These are phyloP conservation scores for Diplosphaera chodatii DNA, from an alignment of 139 green algal genomes.

Conservation along the genomic window DNA sequence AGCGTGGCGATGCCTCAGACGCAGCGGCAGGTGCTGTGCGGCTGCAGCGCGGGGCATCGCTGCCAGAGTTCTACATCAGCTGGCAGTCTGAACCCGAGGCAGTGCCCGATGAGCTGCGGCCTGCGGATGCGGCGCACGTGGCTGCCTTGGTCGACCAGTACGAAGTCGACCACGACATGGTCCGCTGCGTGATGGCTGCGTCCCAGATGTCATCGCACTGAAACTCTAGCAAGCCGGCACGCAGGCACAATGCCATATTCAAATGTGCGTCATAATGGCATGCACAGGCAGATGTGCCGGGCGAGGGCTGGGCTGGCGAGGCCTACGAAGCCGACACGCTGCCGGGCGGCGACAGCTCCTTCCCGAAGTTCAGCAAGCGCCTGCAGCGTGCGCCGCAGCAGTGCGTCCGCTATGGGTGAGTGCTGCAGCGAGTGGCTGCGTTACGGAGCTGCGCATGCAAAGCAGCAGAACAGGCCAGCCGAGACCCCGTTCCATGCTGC, in stretches of 20 bases:
- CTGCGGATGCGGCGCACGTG: slow-evolving; percentile 6
- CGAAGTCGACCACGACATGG: background rate
- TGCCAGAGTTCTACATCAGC: slow-evolving; percentile 55
- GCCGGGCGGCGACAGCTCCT: slow-evolving; percentile 24
- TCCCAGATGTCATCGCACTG: too few species aligned
- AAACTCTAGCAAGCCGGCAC: too few species aligned
- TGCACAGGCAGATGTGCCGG: background rate
- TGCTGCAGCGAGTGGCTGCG: too few species aligned
- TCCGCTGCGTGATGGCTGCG: too few species aligned
- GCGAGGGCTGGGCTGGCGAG: slow-evolving; percentile 48
- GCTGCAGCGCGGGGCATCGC: background rate
- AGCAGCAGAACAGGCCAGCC: too few species aligned
- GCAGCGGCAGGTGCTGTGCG: slow-evolving; percentile 5
- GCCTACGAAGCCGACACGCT: slow-evolving; percentile 55
- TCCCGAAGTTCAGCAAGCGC: slow-evolving; percentile 51
- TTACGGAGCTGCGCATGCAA: too few species aligned
- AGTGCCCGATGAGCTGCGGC: slow-evolving; percentile 10
- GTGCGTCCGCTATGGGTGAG: slow-evolving; percentile 42
- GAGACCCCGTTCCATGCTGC: too few species aligned
- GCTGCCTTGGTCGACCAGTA: background rate
- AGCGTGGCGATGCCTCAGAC: too few species aligned
- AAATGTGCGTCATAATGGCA: too few species aligned
- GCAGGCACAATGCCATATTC: too few species aligned
- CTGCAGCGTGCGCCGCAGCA: slow-evolving; percentile 48
- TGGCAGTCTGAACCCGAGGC: background rate